A percentile compares a stretch with the other conserved stretches of the same genome.
These are phyloP conservation scores for Daldinia eschscholtzii DNA, from an alignment of 2,329 filamentous ascomycete species.

Conservation along the genomic window DNA sequence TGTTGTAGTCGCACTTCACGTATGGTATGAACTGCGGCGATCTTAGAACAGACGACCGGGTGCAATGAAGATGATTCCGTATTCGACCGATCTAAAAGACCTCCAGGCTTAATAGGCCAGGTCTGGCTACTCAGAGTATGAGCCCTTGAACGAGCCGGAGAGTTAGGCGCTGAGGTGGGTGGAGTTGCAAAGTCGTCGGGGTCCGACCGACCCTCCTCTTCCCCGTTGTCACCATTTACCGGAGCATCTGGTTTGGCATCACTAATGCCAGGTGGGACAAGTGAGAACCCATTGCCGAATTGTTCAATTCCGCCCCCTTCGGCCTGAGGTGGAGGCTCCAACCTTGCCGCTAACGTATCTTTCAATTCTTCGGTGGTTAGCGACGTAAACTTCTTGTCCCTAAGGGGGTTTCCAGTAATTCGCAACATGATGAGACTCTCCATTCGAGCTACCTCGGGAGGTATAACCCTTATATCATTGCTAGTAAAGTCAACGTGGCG, in stretches of 20 bases:
- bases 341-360: conserved; percentile 73
- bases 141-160: conserved; percentile 63
- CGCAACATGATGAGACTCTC: conserved; percentile 79
- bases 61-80: conserved; percentile 73
- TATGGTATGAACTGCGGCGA: conserved; percentile 65
- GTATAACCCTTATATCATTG: conserved; percentile 83
- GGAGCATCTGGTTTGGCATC: background rate
- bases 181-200: conserved; percentile 69
- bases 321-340: conserved; percentile 66
- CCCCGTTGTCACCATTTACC: conserved; percentile 53
- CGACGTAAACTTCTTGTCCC: conserved; percentile 86
- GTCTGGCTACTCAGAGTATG: conserved; percentile 62
- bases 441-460: conserved; percentile 84
- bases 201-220: conserved; percentile 64
- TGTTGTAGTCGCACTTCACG: conserved; percentile 77
- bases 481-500: conserved; percentile 85
- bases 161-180: conserved; percentile 65
- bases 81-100: conserved; percentile 77
- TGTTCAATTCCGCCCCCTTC: conserved; percentile 44
- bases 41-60: conserved; percentile 67
- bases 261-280: conserved; percentile 8
- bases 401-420: conserved; percentile 88
- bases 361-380: conserved; percentile 87
- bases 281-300: conserved; percentile 45
- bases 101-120: conserved; percentile 70